Conservation (phyloP, 2,329 filamentous ascomycete species). For the Scolecobasidium constrictum region DNA sequence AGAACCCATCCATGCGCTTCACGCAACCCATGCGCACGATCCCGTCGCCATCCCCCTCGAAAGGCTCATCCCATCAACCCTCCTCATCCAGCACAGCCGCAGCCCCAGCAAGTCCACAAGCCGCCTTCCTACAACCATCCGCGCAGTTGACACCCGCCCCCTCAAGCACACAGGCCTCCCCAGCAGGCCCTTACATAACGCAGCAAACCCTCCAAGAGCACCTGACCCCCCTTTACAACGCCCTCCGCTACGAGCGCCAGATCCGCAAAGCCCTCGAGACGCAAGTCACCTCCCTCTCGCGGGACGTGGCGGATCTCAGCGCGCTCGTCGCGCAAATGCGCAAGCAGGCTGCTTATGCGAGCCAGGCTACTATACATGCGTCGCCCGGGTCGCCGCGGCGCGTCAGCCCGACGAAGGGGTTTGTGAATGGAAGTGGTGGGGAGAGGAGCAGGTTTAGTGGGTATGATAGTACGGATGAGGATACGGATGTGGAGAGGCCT, state of each 20-base stretch:
- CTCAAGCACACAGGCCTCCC: not conserved
- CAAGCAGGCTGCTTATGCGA: not conserved
- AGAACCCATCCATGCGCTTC: not conserved
- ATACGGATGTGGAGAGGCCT: not conserved
- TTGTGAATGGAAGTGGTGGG: no score
- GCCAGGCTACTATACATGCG: no score
- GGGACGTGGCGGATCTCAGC: conserved; percentile 4
- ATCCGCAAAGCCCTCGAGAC: conserved; percentile 10
- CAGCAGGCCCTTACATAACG: not conserved
- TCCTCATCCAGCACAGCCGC: not conserved
- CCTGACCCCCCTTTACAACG: conserved; percentile 9
- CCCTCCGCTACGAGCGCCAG: conserved; percentile 10
- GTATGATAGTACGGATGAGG: conserved; percentile 7
- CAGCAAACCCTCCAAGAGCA: conserved; percentile 2
- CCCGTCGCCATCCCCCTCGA: not conserved
- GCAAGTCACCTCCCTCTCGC: conserved; percentile 6
- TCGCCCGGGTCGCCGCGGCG: no score
- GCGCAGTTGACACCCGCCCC: not conserved
- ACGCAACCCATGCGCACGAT: not conserved
- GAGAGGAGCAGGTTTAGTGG: conserved; percentile 10
- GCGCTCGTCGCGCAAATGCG: conserved; percentile 2
- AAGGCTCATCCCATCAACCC: not conserved
- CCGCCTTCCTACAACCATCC: not conserved
- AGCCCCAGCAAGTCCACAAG: not conserved
- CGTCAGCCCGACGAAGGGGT: no score